A percentile compares a stretch with the other conserved stretches of the same genome.
Conservation (phyloP, 768 basidiomycete genomes). For the Tylopilus cervinicoccineus region DNA sequence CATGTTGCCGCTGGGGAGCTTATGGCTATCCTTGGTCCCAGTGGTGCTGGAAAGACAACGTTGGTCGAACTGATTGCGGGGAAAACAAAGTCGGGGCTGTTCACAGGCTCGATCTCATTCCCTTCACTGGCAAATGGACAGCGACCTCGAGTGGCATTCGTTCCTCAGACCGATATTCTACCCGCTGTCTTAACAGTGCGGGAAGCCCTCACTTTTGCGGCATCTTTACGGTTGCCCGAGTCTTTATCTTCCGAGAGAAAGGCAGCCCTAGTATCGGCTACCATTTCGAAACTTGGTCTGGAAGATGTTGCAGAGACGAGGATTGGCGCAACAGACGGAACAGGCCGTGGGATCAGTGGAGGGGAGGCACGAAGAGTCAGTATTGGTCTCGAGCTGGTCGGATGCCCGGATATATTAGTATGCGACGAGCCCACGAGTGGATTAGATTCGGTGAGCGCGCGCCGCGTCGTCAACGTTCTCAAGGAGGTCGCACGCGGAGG, state of each 20-base stretch:
- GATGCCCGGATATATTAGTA: slow-evolving; percentile 78
- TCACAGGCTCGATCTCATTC: slow-evolving; percentile 63
- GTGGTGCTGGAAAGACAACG: slow-evolving; percentile 91
- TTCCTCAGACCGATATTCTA: slow-evolving; percentile 83
- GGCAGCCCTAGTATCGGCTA: slow-evolving; percentile 56
- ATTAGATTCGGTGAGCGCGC: slow-evolving; percentile 85
- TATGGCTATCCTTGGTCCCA: slow-evolving; percentile 90
- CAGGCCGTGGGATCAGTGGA: slow-evolving; percentile 81
- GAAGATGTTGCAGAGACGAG: slow-evolving; percentile 61
- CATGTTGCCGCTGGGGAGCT: slow-evolving; percentile 74
- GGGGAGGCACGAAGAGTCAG: slow-evolving; percentile 90
- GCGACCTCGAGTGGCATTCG: slow-evolving; percentile 70
- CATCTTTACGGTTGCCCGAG: slow-evolving; percentile 80
- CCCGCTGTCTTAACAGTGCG: slow-evolving; percentile 76
- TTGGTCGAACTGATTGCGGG: slow-evolving; percentile 88
- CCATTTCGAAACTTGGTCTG: slow-evolving; percentile 80
- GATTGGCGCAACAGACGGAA: slow-evolving; percentile 63
- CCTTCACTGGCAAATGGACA: slow-evolving; percentile 32
- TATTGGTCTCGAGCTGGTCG: slow-evolving; percentile 86
- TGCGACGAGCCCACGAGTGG: slow-evolving; percentile 85
- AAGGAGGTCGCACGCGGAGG: slow-evolving; percentile 62
- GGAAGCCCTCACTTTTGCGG: slow-evolving; percentile 82
- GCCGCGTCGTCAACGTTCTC: slow-evolving; percentile 74
- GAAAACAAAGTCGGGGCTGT: slow-evolving; percentile 70
- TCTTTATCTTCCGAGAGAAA: slow-evolving; percentile 60